A percentile compares a stretch with the other conserved stretches of the same genome.
Conservation (phyloP, 805 yeast genomes). For the Metschnikowia picachoensis region DNA sequence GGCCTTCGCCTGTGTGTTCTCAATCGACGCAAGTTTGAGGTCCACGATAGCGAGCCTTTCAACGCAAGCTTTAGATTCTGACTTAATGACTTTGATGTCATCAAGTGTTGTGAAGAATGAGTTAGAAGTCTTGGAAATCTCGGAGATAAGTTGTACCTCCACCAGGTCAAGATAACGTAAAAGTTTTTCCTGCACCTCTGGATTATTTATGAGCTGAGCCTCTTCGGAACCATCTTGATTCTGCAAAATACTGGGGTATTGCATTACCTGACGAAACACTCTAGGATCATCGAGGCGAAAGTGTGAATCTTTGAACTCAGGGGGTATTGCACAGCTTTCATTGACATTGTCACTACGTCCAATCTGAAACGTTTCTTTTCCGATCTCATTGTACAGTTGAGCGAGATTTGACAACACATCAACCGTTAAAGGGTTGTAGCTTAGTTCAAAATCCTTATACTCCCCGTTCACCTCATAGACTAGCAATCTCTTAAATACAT, state of each 20-base stretch:
- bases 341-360: not conserved
- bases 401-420: conserved; percentile 32
- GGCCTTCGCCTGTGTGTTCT: conserved; percentile 44
- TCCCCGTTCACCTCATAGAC: conserved; percentile 23
- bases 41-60: conserved; percentile 45
- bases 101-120: conserved; percentile 82
- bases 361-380: conserved; percentile 8
- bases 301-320: conserved; percentile 58
- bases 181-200: conserved; percentile 67
- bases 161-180: conserved; percentile 82
- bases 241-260: conserved; percentile 45
- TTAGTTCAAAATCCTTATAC: conserved; percentile 34
- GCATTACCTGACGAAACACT: conserved; percentile 70
- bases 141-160: conserved; percentile 74
- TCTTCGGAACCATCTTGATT: conserved; percentile 19
- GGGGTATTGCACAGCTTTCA: conserved; percentile 50
- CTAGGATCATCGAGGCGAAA: conserved; percentile 89
- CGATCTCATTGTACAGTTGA: conserved; percentile 18
- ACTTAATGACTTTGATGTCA: conserved; percentile 64
- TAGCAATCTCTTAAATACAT: conserved; percentile 20
- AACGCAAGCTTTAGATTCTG: conserved; percentile 50
- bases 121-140: conserved; percentile 79
- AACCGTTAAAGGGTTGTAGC: conserved; percentile 35
- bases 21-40: conserved; percentile 42
- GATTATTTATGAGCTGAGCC: conserved; percentile 43